These are phyloP conservation scores for Chlamydomonas asymmetrica DNA, from an alignment of 139 green algal genomes.

Conservation along the genomic window DNA sequence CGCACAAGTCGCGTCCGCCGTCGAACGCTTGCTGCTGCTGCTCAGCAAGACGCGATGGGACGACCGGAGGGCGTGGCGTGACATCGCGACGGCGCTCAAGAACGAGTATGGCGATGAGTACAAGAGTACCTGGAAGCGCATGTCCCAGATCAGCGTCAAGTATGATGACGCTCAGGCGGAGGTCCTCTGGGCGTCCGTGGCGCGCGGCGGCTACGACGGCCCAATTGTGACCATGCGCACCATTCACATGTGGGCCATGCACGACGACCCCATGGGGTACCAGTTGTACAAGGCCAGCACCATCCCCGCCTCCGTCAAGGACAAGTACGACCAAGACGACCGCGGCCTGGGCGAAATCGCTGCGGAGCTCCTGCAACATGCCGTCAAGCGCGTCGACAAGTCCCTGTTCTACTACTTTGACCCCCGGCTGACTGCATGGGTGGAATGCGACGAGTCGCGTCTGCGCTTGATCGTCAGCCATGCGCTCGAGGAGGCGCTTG, in stretches of 20 bases:
- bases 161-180: neutral
- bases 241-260: neutral
- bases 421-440: neutral
- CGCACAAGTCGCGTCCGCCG: no score
- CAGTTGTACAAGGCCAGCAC: no score
- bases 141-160: neutral
- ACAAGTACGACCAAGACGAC: constrained; percentile 3
- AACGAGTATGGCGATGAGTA: neutral
- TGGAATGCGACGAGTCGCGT: neutral
- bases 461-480: neutral
- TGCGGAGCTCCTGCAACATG: neutral
- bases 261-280: no score
- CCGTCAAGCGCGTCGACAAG: neutral
- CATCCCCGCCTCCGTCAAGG: neutral
- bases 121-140: neutral
- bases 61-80: neutral
- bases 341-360: neutral
- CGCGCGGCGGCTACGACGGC: neutral
- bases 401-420: constrained; percentile 7
- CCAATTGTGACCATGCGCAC: neutral
- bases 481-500: neutral
- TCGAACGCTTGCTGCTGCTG: neutral
- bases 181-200: neutral
- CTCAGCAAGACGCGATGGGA: constrained; percentile 2
- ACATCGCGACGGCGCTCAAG: constrained; percentile 4